Conservation (phyloP, 2,329 filamentous ascomycete species). For the Colletotrichum sp. region DNA sequence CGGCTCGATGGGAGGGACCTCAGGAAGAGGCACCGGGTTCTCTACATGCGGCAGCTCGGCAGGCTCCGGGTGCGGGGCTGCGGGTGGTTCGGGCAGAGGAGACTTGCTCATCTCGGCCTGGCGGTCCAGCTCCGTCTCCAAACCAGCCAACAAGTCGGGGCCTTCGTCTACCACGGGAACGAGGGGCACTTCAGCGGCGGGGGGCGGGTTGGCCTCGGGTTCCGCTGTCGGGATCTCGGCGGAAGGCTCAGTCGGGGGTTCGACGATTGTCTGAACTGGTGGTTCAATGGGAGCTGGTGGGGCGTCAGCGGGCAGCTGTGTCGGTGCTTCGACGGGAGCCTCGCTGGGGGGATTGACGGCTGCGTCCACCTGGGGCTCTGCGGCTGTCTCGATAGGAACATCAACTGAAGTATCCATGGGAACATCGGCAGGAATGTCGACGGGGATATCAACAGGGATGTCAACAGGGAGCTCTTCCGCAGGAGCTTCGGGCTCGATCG, state of each 20-base stretch:
- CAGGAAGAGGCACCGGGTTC: conserved; percentile 3
- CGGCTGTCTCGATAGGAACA: background rate
- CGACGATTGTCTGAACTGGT: background rate
- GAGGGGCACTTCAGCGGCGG: background rate
- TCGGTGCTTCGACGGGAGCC: background rate
- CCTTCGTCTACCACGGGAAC: conserved; percentile 7
- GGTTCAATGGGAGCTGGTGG: background rate
- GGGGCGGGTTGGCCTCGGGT: background rate
- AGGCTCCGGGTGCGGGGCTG: conserved; percentile 5
- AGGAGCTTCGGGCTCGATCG: background rate
- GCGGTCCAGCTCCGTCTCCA: conserved; percentile 20
- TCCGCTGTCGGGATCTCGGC: background rate
- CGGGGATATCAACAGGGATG: background rate
- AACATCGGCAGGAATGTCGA: background rate
- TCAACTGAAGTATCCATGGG: background rate
- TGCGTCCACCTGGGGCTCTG: background rate
- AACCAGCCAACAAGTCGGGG: conserved; percentile 18
- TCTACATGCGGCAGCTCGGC: conserved; percentile 6
- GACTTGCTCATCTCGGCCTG: conserved; percentile 13
- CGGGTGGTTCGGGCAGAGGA: conserved; percentile 2
- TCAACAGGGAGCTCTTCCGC: background rate
- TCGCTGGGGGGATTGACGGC: background rate
- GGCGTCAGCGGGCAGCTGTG: background rate
- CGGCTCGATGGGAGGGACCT: background rate
- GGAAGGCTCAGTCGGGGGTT: background rate